phyloP scores from a whole-genome alignment of 257 asterid genomes.

The Ligustrum vulgare region DNA sequence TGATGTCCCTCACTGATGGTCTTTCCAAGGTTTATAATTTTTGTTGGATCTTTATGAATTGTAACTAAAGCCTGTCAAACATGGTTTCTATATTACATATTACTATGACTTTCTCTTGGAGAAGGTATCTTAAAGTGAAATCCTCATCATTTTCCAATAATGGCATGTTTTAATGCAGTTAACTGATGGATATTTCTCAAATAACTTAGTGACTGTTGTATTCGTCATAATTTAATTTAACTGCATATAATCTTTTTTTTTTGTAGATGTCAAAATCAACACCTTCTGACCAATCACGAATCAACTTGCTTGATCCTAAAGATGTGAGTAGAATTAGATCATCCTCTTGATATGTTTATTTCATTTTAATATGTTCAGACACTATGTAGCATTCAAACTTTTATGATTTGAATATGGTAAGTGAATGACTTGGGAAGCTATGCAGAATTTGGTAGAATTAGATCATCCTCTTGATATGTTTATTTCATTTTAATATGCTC shows the following conservation, averaged over 20 bases:
- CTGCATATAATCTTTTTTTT: constrained; percentile 25
- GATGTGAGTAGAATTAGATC: constrained; percentile 64
- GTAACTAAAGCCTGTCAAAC: not conserved
- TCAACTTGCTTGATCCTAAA: constrained; percentile 86
- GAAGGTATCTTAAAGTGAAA: not conserved
- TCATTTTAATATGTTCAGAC: not conserved
- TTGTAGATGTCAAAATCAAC: constrained; percentile 96
- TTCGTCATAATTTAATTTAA: constrained; percentile 16
- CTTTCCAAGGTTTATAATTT: constrained; percentile 76
- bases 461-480: not conserved
- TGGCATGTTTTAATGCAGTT: constrained; percentile 7
- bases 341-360: not conserved
- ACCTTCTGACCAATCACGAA: constrained; percentile 93
- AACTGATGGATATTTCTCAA: constrained; percentile 8
- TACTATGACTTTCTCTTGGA: not conserved
- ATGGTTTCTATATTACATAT: not conserved
- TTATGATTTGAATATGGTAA: not conserved
- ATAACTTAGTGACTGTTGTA: not conserved
- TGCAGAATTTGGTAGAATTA: no score
- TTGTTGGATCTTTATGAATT: not conserved
- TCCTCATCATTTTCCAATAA: not conserved
- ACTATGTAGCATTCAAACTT: constrained; percentile 8
- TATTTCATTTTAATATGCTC: not conserved
- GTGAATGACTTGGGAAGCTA: no score
- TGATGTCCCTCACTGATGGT: constrained; percentile 99